Evolutionary conservation across 2,329 filamentous ascomycete genomes (phyloP).

Genomic region (Ceratocystis alfenasii): DNA sequence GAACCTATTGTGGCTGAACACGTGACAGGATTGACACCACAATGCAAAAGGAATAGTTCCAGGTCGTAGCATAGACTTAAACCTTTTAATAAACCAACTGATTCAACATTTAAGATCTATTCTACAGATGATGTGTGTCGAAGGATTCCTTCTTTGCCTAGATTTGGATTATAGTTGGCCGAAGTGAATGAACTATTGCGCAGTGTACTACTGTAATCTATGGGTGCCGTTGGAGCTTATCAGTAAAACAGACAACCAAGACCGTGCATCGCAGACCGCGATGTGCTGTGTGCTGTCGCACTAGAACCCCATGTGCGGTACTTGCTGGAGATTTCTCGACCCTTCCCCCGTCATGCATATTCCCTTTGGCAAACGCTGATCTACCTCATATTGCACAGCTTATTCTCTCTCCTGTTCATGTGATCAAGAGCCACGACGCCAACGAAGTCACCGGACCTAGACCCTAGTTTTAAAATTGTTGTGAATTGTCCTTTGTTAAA

Average conservation of each 20-base stretch:
- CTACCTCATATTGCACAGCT: not conserved
- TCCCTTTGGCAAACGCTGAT: not conserved
- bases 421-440: not conserved
- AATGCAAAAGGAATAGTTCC: too few relatives aligned
- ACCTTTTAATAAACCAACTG: too few relatives aligned
- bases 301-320: not conserved
- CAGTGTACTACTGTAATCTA: too few relatives aligned
- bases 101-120: too few relatives aligned
- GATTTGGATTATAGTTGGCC: not conserved
- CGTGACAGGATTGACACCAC: too few relatives aligned
- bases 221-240: too few relatives aligned
- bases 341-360: not conserved
- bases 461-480: conserved; percentile 5
- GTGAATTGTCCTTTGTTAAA: too few relatives aligned
- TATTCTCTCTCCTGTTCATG: not conserved
- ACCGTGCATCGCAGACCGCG: too few relatives aligned
- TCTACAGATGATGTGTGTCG: not conserved
- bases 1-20: too few relatives aligned
- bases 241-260: too few relatives aligned
- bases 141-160: conserved; percentile 4
- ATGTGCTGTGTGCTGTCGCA: not conserved
- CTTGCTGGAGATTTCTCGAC: not conserved
- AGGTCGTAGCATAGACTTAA: too few relatives aligned
- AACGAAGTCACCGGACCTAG: not conserved
- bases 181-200: not conserved